Evolutionary conservation across 2,329 filamentous ascomycete species (phyloP).

Genomic region (Endoconidiophora polonica): DNA sequence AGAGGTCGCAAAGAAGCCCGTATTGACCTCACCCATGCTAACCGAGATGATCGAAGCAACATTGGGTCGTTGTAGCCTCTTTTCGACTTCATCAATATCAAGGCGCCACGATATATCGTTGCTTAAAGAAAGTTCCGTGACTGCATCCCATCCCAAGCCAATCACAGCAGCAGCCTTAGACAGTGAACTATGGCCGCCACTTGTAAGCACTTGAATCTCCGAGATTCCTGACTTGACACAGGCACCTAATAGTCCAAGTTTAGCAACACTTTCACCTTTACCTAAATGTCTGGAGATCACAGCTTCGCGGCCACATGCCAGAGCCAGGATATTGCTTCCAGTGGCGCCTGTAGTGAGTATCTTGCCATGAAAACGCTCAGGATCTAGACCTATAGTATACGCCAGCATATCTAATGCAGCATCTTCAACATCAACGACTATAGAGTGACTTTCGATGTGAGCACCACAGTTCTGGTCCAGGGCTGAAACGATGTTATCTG

Average conservation of each 20-base stretch:
- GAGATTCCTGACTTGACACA: conserved; percentile 46
- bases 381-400: conserved; percentile 45
- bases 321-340: conserved; percentile 66
- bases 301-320: conserved; percentile 47
- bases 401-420: conserved; percentile 52
- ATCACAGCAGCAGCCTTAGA: conserved; percentile 69
- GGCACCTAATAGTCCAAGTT: conserved; percentile 52
- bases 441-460: conserved; percentile 59
- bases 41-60: conserved; percentile 60
- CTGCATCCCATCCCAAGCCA: conserved; percentile 54
- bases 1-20: conserved; percentile 56
- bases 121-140: conserved; percentile 41
- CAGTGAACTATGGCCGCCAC: conserved; percentile 68
- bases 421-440: conserved; percentile 63
- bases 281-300: conserved; percentile 29
- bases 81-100: conserved; percentile 48
- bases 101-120: conserved; percentile 44
- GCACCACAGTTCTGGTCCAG: conserved; percentile 75
- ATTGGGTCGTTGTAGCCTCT: conserved; percentile 32
- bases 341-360: conserved; percentile 49
- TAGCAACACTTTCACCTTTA: conserved; percentile 36
- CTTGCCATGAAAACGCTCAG: conserved; percentile 39
- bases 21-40: conserved; percentile 85
- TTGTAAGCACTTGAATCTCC: conserved; percentile 62
- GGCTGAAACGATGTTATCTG: conserved; percentile 67